These are phyloP conservation scores for Eleusine coracana DNA, from an alignment of 176 grass and related monocot genomes.

Conservation along the genomic window DNA sequence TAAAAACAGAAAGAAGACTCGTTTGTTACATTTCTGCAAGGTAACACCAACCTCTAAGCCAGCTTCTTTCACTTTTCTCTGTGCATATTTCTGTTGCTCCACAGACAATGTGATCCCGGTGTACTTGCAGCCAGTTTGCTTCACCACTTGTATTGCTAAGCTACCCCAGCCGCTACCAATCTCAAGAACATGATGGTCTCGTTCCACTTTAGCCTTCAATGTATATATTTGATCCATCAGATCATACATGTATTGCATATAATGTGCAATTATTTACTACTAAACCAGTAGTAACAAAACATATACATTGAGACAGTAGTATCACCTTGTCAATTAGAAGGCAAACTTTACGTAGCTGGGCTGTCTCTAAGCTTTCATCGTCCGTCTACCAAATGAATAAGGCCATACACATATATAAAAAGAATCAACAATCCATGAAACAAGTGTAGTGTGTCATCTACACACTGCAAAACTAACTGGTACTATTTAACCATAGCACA, in stretches of 20 bases:
- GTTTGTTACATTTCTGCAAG: neutral
- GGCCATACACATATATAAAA: conserved; percentile 3
- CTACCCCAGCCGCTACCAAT: conserved; percentile 90
- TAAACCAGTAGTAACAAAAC: neutral
- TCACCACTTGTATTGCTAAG: conserved; percentile 78
- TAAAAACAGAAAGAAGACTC: neutral
- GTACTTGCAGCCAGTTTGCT: conserved; percentile 85
- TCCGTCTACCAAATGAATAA: conserved; percentile 56
- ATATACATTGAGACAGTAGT: neutral
- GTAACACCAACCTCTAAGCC: conserved; percentile 61
- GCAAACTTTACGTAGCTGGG: conserved; percentile 71
- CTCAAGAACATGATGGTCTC: conserved; percentile 81
- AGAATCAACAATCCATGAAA: conserved; percentile 2
- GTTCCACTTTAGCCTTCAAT: conserved; percentile 70
- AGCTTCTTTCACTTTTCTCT: conserved; percentile 73
- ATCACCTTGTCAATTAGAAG: conserved; percentile 86
- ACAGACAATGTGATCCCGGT: conserved; percentile 86
- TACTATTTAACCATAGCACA: conserved; percentile 11
- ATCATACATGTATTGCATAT: neutral
- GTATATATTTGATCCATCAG: conserved; percentile 1
- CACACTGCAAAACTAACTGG: neutral
- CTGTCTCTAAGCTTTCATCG: conserved; percentile 72
- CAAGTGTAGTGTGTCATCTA: neutral
- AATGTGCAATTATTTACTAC: neutral
- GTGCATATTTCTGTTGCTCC: conserved; percentile 71